Evolutionary conservation across 2,329 filamentous ascomycete species (phyloP).

Genomic region (Lasiodiplodia gonubiensis): DNA sequence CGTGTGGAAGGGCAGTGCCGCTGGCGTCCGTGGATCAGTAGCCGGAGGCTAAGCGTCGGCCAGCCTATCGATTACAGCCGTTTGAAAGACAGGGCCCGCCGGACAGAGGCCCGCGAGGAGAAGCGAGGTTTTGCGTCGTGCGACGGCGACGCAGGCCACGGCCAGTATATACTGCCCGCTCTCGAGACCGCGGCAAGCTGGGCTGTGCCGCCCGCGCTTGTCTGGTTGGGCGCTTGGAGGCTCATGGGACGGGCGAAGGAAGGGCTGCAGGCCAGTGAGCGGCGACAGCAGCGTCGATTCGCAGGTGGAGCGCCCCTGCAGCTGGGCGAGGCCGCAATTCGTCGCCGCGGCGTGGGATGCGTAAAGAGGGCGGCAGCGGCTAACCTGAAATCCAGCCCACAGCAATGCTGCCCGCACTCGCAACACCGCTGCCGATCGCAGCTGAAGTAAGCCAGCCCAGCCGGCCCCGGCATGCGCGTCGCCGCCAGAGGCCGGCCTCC

Average conservation of each 20-base stretch:
- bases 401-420: slow-evolving; percentile 16
- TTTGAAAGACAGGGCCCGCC: background rate
- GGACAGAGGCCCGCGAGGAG: background rate
- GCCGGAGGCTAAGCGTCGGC: slow-evolving; percentile 12
- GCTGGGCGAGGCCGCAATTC: slow-evolving; percentile 16
- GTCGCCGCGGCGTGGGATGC: slow-evolving; percentile 15
- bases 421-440: slow-evolving; percentile 22
- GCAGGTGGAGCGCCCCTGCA: slow-evolving; percentile 25
- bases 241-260: slow-evolving; percentile 24
- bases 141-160: slow-evolving; percentile 11
- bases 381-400: slow-evolving; percentile 22
- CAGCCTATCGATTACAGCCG: slow-evolving; percentile 16
- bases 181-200: background rate
- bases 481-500: slow-evolving; percentile 18
- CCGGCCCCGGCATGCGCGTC: slow-evolving; percentile 17
- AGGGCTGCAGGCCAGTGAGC: slow-evolving; percentile 18
- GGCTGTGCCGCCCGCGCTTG: slow-evolving; percentile 16
- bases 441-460: slow-evolving; percentile 20
- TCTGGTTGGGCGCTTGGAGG: slow-evolving; percentile 25
- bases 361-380: slow-evolving; percentile 7
- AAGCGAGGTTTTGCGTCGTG: slow-evolving; percentile 15
- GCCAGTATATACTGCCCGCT: slow-evolving; percentile 14
- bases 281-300: slow-evolving; percentile 14
- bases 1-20: slow-evolving; percentile 21
- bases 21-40: slow-evolving; percentile 23